Percentiles rank a stretch among this genome's conserved stretches.
Evolutionary conservation across 108 stramenopile species (phyloP).

Genomic region (Cyclotella cryptica): DNA sequence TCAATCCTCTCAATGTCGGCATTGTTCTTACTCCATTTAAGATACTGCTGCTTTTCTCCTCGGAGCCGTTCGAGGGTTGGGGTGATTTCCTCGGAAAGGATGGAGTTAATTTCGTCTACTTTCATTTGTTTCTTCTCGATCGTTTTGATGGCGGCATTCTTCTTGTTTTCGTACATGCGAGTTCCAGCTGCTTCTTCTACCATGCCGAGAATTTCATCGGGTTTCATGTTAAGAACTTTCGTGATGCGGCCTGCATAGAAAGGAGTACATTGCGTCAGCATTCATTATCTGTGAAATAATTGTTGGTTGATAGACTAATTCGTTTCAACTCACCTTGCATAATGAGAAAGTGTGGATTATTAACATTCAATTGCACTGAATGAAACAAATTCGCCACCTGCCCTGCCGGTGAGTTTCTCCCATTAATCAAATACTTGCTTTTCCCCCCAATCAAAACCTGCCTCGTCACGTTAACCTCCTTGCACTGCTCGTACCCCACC

Average conservation of each 20-base stretch:
- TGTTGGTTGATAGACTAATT: not conserved
- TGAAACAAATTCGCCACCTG: conserved; percentile 99
- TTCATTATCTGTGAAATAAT: too few species aligned
- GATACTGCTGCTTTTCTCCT: conserved; percentile 95
- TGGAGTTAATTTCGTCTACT: conserved; percentile 95
- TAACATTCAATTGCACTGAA: conserved; percentile 99
- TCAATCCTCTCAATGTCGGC: conserved; percentile 96
- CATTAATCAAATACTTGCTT: conserved; percentile 99
- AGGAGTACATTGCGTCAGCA: not conserved
- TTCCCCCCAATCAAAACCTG: conserved; percentile 98
- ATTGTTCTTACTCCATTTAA: conserved; percentile 95
- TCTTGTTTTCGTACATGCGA: conserved; percentile 99
- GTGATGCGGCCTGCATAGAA: conserved; percentile 87
- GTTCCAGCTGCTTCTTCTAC: conserved; percentile 99
- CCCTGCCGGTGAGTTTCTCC: conserved; percentile 87
- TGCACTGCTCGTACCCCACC: conserved; percentile 93
- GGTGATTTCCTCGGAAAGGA: conserved; percentile 96
- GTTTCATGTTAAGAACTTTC: conserved; percentile 99
- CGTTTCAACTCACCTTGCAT: conserved; percentile 87
- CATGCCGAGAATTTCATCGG: conserved; percentile 98
- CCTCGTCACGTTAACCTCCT: conserved; percentile 95
- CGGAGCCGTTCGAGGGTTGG: conserved; percentile 96
- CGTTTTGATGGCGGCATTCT: conserved; percentile 93
- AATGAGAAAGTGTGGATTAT: conserved; percentile 99
- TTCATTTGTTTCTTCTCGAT: conserved; percentile 99